A percentile compares a stretch with the other conserved stretches of the same genome.
Conservation (phyloP, 1,139 yeast genomes). For the Debaryomyces nepalensis region DNA sequence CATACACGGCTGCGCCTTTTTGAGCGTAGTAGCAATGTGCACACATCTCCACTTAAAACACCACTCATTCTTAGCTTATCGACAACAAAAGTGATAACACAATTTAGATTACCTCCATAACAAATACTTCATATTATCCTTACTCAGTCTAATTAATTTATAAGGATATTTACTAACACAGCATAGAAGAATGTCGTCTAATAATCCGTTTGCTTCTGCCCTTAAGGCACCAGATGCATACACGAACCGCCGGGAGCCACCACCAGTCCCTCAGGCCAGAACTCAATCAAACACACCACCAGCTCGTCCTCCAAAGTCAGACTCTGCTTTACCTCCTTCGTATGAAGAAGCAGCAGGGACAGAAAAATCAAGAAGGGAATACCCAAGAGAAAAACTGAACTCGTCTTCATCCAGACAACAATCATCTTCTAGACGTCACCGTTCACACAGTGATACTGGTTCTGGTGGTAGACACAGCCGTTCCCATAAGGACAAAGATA, state of each 20-base stretch:
- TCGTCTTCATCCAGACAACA: constrained; percentile 29
- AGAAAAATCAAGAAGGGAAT: constrained; percentile 44
- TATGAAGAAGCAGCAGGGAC: constrained; percentile 73
- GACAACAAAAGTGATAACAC: constrained; percentile 5
- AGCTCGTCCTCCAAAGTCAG: constrained; percentile 38
- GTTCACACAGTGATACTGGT: constrained; percentile 22
- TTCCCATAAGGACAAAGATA: constrained; percentile 17
- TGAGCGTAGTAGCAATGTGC: constrained; percentile 2
- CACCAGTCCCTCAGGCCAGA: constrained; percentile 30
- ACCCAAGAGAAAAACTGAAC: constrained; percentile 53
- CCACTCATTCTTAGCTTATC: constrained; percentile 5
- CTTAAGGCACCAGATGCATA: constrained; percentile 43
- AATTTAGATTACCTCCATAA: not conserved
- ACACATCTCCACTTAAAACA: constrained; percentile 8
- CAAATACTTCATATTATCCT: not conserved
- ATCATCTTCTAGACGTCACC: constrained; percentile 24
- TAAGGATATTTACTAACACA: constrained; percentile 30
- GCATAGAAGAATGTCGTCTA: constrained; percentile 49
- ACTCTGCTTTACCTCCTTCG: constrained; percentile 52
- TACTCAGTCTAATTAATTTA: constrained; percentile 1
- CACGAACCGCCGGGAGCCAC: constrained; percentile 40
- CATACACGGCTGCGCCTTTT: constrained; percentile 2
- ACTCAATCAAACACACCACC: constrained; percentile 26
- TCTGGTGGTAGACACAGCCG: constrained; percentile 15
- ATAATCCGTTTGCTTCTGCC: constrained; percentile 61